Conservation (phyloP, 2,329 filamentous ascomycete genomes). For the Epichloe hybrida region DNA sequence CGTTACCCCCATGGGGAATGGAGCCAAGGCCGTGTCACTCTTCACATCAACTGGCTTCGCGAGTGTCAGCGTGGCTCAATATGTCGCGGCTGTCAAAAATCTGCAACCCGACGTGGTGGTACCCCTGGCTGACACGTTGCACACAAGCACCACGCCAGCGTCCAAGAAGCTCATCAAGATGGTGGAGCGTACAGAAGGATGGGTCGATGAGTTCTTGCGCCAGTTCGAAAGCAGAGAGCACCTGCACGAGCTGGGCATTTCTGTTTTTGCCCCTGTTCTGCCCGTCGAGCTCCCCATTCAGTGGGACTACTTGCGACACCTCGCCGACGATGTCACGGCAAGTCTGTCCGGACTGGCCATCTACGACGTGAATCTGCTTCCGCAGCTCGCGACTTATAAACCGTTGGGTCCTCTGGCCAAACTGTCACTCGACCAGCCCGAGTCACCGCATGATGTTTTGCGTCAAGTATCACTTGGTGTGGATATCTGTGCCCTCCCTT, state of each 20-base stretch:
- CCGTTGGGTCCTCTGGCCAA: conserved; percentile 52
- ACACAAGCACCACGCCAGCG: conserved; percentile 37
- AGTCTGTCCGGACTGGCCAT: conserved; percentile 58
- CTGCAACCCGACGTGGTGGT: conserved; percentile 71
- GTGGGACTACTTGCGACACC: conserved; percentile 61
- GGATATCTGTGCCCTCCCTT: conserved; percentile 67
- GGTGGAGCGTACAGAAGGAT: conserved; percentile 72
- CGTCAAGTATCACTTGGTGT: conserved; percentile 62
- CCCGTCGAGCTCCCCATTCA: conserved; percentile 65
- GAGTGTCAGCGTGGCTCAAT: conserved; percentile 54
- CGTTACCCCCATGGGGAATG: conserved; percentile 55
- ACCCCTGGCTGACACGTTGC: conserved; percentile 57
- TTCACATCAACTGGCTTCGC: conserved; percentile 81
- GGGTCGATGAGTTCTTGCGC: conserved; percentile 56
- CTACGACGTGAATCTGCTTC: conserved; percentile 59
- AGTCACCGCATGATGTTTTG: conserved; percentile 64
- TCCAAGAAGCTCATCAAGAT: conserved; percentile 69
- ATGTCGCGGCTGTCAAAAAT: conserved; percentile 48
- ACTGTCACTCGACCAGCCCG: conserved; percentile 57
- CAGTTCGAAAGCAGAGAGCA: conserved; percentile 15
- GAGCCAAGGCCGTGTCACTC: conserved; percentile 57
- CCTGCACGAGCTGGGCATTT: conserved; percentile 17
- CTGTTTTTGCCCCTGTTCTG: conserved; percentile 54
- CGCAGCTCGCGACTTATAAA: conserved; percentile 44
- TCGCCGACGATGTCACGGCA: conserved; percentile 49